phyloP scores from a whole-genome alignment of 257 asterid species.

The Asclepias syriaca region DNA sequence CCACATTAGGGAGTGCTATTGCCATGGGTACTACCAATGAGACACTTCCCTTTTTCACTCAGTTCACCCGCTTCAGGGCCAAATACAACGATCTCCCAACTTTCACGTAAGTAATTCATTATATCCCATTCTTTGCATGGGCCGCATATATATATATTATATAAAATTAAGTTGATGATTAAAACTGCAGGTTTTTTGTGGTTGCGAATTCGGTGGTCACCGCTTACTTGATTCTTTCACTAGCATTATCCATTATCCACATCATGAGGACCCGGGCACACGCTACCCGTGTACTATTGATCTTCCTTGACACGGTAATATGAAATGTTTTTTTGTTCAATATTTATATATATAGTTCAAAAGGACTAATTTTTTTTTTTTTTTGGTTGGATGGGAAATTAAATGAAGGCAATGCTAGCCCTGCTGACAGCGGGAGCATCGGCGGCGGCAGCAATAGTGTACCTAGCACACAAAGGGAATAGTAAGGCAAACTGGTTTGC shows the following conservation, averaged over 20 bases:
- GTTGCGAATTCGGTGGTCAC: conserved; percentile 62
- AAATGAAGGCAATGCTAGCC: conserved; percentile 50
- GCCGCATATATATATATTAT: too few relatives aligned
- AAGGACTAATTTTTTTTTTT: too few relatives aligned
- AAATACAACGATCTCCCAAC: conserved; percentile 43
- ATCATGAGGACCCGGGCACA: conserved; percentile 42
- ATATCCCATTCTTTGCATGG: not conserved
- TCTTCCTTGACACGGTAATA: conserved; percentile 57
- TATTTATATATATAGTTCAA: too few relatives aligned
- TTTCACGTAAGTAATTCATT: conserved; percentile 39
- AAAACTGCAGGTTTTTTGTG: conserved; percentile 60
- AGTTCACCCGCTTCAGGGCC: conserved; percentile 31
- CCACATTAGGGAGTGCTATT: conserved; percentile 33
- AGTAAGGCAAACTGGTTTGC: conserved; percentile 64
- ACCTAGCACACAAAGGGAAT: conserved; percentile 81
- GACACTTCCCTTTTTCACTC: conserved; percentile 36
- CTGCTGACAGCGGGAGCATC: conserved; percentile 61
- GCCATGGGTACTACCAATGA: conserved; percentile 40
- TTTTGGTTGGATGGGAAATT: too few relatives aligned
- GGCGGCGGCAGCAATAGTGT: conserved; percentile 80
- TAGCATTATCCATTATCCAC: conserved; percentile 56
- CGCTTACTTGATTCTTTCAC: conserved; percentile 59
- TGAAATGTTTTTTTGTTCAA: too few relatives aligned
- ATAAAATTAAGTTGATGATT: not conserved
- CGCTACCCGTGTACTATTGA: conserved; percentile 32